A percentile compares a stretch with the other conserved stretches of the same genome.
Evolutionary conservation across 768 basidiomycete genomes (phyloP).

Genomic region (Plicaturopsis crispa): DNA sequence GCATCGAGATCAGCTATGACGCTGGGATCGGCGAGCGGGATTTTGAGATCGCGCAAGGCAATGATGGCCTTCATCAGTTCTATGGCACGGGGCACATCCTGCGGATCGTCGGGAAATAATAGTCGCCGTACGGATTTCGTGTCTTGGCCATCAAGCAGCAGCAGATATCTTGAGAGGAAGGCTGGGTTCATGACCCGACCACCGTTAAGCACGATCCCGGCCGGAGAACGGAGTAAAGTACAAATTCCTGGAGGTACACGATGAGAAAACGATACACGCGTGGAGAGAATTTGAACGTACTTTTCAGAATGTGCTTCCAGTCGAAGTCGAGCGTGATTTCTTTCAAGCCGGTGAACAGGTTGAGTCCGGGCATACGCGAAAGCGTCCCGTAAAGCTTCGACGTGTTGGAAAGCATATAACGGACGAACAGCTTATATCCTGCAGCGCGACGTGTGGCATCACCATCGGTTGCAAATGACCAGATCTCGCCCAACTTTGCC

Average conservation of each 20-base stretch:
- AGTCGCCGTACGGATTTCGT: constrained; percentile 11
- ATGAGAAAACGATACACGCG: neutral
- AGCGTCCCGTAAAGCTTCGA: constrained; percentile 5
- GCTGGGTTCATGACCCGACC: constrained; percentile 12
- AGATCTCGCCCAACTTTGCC: constrained; percentile 6
- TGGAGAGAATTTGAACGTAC: constrained; percentile 5
- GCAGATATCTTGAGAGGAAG: constrained; percentile 12
- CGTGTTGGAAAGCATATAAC: neutral
- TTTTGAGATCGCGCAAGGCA: constrained; percentile 1
- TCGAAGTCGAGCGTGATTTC: constrained; percentile 11
- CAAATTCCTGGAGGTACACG: constrained; percentile 6
- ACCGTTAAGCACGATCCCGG: constrained; percentile 12
- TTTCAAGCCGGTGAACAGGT: constrained; percentile 7
- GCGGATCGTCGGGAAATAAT: constrained; percentile 20
- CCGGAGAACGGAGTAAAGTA: constrained; percentile 7
- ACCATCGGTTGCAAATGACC: constrained; percentile 13
- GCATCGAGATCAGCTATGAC: neutral
- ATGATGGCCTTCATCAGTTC: constrained; percentile 15
- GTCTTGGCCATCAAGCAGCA: constrained; percentile 8
- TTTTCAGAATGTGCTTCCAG: constrained; percentile 12
- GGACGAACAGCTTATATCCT: constrained; percentile 4
- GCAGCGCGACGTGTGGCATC: constrained; percentile 8
- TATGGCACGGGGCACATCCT: constrained; percentile 25
- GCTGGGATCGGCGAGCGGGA: neutral
- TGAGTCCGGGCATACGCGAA: constrained; percentile 7